These are phyloP conservation scores for Plasmodium cynomolgi DNA, from an alignment of 169 alveolate species.

Conservation along the genomic window DNA sequence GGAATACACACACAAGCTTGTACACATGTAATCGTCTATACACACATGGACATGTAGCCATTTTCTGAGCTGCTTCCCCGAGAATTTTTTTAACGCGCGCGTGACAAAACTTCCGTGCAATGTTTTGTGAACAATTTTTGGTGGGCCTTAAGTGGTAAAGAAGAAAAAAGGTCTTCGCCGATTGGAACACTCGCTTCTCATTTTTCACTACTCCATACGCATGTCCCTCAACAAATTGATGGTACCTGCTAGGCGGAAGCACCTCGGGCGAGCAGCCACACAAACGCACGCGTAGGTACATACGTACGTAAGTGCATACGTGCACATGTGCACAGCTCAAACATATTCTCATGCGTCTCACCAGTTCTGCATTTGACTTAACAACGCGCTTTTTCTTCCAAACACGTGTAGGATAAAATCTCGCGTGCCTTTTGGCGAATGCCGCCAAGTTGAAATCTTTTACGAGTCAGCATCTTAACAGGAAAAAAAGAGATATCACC, in stretches of 20 bases:
- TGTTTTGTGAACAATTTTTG: not conserved
- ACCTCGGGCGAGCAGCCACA: not conserved
- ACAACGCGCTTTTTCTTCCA: not conserved
- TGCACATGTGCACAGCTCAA: not conserved
- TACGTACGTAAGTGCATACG: not conserved
- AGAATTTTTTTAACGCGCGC: not conserved
- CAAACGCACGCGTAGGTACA: not conserved
- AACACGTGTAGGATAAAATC: not conserved
- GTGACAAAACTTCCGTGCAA: not conserved
- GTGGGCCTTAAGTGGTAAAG: not conserved
- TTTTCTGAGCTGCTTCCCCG: not conserved
- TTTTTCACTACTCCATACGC: not conserved
- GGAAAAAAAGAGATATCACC: not conserved
- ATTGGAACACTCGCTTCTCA: not conserved
- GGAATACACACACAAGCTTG: constrained; percentile 1
- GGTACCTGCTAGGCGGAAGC: not conserved
- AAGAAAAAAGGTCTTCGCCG: not conserved
- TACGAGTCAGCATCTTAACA: not conserved
- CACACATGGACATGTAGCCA: not conserved
- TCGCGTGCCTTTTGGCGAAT: not conserved
- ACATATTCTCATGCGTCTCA: not conserved
- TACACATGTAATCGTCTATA: not conserved
- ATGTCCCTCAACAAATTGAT: not conserved
- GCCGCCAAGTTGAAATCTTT: not conserved
- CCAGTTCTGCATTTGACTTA: not conserved